These are phyloP conservation scores for Clitopilus hobsonii DNA, from an alignment of 768 basidiomycete species.

Conservation along the genomic window DNA sequence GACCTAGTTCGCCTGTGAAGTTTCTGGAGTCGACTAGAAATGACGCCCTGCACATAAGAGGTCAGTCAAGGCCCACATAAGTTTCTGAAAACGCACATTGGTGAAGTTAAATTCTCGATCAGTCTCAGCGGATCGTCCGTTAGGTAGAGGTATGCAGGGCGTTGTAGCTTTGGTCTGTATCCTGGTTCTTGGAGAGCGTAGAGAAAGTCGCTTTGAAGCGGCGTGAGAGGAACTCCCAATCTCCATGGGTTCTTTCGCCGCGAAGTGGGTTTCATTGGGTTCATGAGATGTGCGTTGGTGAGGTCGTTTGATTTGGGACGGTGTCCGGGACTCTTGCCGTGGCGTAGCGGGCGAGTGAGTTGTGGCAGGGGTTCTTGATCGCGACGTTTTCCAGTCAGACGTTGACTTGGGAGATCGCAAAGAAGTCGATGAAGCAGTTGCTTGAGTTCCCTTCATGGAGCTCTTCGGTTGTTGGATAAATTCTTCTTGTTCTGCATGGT, in stretches of 20 bases:
- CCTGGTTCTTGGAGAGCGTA: not conserved
- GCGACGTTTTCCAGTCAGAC: not conserved
- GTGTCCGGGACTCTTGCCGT: not conserved
- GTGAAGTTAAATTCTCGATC: not conserved
- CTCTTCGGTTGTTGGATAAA: not conserved
- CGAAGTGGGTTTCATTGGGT: no score
- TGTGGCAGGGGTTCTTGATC: not conserved
- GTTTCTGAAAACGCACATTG: not conserved
- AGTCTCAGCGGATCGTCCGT: not conserved
- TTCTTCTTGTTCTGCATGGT: not conserved
- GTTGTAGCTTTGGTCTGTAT: not conserved
- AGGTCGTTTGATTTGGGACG: not conserved
- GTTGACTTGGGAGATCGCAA: not conserved
- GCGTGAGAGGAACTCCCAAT: not conserved
- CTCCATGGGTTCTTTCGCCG: not conserved
- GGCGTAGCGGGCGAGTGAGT: not conserved
- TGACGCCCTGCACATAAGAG: not conserved
- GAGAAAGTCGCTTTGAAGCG: not conserved
- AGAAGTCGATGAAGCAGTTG: not conserved
- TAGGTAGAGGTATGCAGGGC: not conserved
- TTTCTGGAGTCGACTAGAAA: not conserved
- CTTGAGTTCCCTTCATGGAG: no score
- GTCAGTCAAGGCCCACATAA: not conserved
- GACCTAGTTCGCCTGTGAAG: slow-evolving; percentile 23
- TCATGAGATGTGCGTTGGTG: not conserved